A percentile compares a stretch with the other conserved stretches of the same genome.
phyloP scores from a whole-genome alignment of 371 early-diverging fungal genomes.

The Zychaea mexicana region DNA sequence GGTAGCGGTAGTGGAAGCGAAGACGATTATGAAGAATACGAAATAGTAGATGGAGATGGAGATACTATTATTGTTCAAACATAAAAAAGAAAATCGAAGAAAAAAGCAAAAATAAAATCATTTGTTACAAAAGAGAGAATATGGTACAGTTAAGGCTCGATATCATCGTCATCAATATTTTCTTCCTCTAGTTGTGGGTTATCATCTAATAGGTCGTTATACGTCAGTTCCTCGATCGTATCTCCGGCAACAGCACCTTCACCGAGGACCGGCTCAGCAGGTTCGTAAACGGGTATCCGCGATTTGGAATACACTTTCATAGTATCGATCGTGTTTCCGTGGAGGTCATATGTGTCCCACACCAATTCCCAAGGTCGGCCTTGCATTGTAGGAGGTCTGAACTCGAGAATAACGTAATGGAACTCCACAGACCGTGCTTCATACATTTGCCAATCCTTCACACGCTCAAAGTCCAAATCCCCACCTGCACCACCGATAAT shows the following conservation, averaged over 20 bases:
- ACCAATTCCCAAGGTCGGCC: slow-evolving; percentile 29
- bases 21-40: slow-evolving; percentile 5
- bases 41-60: slow-evolving; percentile 10
- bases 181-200: slow-evolving; percentile 12
- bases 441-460: slow-evolving; percentile 71
- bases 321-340: slow-evolving; percentile 33
- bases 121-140: neutral
- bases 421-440: slow-evolving; percentile 49
- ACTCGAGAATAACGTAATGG: slow-evolving; percentile 63
- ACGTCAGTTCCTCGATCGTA: slow-evolving; percentile 20
- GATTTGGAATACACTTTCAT: slow-evolving; percentile 17
- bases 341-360: slow-evolving; percentile 42
- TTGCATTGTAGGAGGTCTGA: slow-evolving; percentile 23
- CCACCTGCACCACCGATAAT: slow-evolving; percentile 86
- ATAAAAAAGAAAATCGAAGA: neutral
- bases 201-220: slow-evolving; percentile 16
- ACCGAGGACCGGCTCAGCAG: neutral
- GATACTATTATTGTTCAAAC: neutral
- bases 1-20: neutral
- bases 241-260: slow-evolving; percentile 19
- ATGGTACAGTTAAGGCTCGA: neutral
- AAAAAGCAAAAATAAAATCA: neutral
- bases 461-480: slow-evolving; percentile 64
- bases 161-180: neutral
- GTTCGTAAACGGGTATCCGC: slow-evolving; percentile 8